Evolutionary conservation across 1,139 yeast genomes (phyloP).

Genomic region (Groenewaldozyma sp.): DNA sequence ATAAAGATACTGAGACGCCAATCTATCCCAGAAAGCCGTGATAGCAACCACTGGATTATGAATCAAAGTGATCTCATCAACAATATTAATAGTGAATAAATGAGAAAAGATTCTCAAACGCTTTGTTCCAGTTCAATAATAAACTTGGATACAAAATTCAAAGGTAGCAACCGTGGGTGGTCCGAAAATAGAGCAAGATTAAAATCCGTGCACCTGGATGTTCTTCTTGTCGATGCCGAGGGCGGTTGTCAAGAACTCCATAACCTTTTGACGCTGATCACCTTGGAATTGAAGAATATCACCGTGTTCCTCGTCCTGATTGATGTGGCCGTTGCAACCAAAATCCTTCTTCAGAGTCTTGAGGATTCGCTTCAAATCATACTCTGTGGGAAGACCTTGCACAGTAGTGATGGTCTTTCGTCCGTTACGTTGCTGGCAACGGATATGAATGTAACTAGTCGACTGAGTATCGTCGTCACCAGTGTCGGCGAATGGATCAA

Average conservation of each 20-base stretch:
- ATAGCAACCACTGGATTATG: too few relatives aligned
- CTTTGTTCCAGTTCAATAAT: too few relatives aligned
- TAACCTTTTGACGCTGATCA: slow-evolving; percentile 94
- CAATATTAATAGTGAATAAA: too few relatives aligned
- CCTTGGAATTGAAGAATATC: slow-evolving; percentile 98
- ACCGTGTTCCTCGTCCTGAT: slow-evolving; percentile 92
- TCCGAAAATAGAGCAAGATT: slow-evolving; percentile 25
- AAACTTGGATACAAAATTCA: too few relatives aligned
- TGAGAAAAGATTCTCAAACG: too few relatives aligned
- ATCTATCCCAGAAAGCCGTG: too few relatives aligned
- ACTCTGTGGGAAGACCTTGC: slow-evolving; percentile 93
- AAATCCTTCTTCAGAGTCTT: slow-evolving; percentile 94
- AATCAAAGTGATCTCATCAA: too few relatives aligned
- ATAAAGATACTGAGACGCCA: too few relatives aligned
- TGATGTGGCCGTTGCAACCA: slow-evolving; percentile 98
- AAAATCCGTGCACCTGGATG: slow-evolving; percentile 97
- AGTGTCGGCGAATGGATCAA: slow-evolving; percentile 99
- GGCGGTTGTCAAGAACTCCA: slow-evolving; percentile 83
- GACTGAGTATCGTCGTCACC: slow-evolving; percentile 99
- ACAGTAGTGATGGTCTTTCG: slow-evolving; percentile 98
- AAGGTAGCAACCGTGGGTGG: too few relatives aligned
- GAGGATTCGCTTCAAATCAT: slow-evolving; percentile 87
- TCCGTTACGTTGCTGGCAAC: slow-evolving; percentile 99
- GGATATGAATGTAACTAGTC: slow-evolving; percentile 91
- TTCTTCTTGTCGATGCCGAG: slow-evolving; percentile 89